Evolutionary conservation across 1,284 basidiomycete genomes (phyloP), one percentile per base, ranked within the genome.

Genomic region (Tausonia pullulans): DNA sequence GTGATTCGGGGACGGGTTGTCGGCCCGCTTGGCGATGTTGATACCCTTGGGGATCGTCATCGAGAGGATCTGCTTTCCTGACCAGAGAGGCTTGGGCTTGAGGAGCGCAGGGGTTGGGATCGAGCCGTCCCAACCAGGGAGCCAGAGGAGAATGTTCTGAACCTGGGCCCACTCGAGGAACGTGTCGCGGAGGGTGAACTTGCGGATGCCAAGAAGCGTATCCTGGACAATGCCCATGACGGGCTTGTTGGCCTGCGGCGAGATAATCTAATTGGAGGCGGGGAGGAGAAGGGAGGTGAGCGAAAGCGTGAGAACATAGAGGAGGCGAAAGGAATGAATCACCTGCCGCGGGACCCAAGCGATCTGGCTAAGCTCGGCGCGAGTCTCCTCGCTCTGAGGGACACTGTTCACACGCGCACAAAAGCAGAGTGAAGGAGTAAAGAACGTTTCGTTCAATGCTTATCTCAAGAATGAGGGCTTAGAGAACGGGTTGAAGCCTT

Each of bases 141-240:
- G 85, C 95, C 96, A 98, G 1, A 98, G 84, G 14, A 99, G 81
- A 70, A 98, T 92, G 73, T 98, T 98, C 74, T 98, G 96, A 3
- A 98, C 90, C 57, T 87, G 85, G 59, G 84, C 86, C 89, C 91
- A 95, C 71, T 97, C 94, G 72, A 95, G 79, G 79, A 96, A 95
- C 43, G 84, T 84, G 73, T 98, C 96, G 48, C 95, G 88, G 10
- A 98, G 80, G 0, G 95, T 98, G 73, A 98, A 93, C 78, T 98
- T 98, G 68, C 95, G 88, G 66, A 98, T 86, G 75, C 96, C 95
- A 73, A 94, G 98, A 0, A 98, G 85, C 0, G 95, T 98, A 75
- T 99, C 96, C 76, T 99, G 96, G 45, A 99, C 96, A 70, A 98
- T 98, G 68, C 93, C 96, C 96, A 98, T 98, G 72, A 98, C 96